phyloP scores from a whole-genome alignment of 2,329 filamentous ascomycete genomes.

The Arthrocladium fulminans region DNA sequence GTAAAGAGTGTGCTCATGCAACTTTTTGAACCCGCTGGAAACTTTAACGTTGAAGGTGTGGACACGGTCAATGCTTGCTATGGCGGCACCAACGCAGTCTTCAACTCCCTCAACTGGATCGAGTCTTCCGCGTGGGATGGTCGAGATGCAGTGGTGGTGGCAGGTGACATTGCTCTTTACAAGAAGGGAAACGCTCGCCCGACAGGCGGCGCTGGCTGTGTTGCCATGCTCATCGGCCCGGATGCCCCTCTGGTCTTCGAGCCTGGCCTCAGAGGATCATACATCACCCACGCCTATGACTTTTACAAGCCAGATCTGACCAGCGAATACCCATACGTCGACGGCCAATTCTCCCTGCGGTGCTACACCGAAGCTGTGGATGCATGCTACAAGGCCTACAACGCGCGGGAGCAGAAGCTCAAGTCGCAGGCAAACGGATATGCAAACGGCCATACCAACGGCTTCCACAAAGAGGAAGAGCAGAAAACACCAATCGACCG shows the following conservation, averaged over 20 bases:
- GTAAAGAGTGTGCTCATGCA: slow-evolving; percentile 86
- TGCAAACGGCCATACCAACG: slow-evolving; percentile 41
- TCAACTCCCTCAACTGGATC: slow-evolving; percentile 78
- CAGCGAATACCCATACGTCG: slow-evolving; percentile 78
- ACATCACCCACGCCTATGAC: slow-evolving; percentile 78
- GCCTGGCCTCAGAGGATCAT: slow-evolving; percentile 68
- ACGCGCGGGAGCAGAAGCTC: slow-evolving; percentile 58
- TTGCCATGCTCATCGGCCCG: slow-evolving; percentile 70
- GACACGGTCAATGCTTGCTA: slow-evolving; percentile 82
- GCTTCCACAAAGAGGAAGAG: slow-evolving; percentile 31
- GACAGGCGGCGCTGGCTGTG: slow-evolving; percentile 69
- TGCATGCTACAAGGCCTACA: slow-evolving; percentile 72
- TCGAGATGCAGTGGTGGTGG: slow-evolving; percentile 68
- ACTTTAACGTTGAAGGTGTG: slow-evolving; percentile 75
- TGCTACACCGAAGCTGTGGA: slow-evolving; percentile 78
- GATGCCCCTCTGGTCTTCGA: slow-evolving; percentile 69
- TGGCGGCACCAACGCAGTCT: slow-evolving; percentile 73
- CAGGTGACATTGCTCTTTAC: slow-evolving; percentile 76
- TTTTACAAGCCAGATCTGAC: slow-evolving; percentile 86
- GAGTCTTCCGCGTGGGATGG: slow-evolving; percentile 84
- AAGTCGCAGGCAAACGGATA: slow-evolving; percentile 34
- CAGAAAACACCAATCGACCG: slow-evolving; percentile 62
- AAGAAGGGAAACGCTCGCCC: slow-evolving; percentile 74
- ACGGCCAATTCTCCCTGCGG: slow-evolving; percentile 72
- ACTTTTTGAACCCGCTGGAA: slow-evolving; percentile 61